Evolutionary conservation across 1,139 yeast species (phyloP).

Genomic region (Candida mesenterica): DNA sequence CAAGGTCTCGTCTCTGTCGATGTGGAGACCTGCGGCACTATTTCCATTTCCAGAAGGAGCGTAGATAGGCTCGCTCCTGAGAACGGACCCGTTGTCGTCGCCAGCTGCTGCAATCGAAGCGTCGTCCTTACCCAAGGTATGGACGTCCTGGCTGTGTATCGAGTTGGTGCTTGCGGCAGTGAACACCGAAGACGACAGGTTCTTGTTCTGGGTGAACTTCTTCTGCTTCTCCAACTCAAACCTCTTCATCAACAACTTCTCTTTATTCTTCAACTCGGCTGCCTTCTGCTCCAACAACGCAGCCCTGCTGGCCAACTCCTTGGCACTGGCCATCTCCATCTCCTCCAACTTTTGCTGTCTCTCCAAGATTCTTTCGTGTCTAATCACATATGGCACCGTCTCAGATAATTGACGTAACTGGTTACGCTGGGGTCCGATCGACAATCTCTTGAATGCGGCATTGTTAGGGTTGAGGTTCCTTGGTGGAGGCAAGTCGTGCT

Average conservation of each 20-base stretch:
- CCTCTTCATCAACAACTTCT: slow-evolving; percentile 47
- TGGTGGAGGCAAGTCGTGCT: slow-evolving; percentile 29
- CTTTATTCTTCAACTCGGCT: slow-evolving; percentile 67
- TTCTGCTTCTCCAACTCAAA: slow-evolving; percentile 27
- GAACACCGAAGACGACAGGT: neutral
- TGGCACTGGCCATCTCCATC: slow-evolving; percentile 73
- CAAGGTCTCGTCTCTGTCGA: slow-evolving; percentile 52
- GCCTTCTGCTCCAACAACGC: slow-evolving; percentile 77
- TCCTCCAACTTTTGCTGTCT: slow-evolving; percentile 78
- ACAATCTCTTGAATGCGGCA: slow-evolving; percentile 54
- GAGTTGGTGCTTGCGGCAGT: neutral
- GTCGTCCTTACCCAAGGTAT: neutral
- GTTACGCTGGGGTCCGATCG: slow-evolving; percentile 60
- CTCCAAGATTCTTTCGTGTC: slow-evolving; percentile 71
- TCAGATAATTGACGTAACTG: slow-evolving; percentile 76
- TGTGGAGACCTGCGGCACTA: slow-evolving; percentile 1
- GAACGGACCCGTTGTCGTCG: slow-evolving; percentile 4
- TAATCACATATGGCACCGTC: slow-evolving; percentile 75
- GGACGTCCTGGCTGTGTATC: neutral
- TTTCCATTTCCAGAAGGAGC: neutral
- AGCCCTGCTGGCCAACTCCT: slow-evolving; percentile 68
- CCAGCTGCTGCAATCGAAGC: neutral
- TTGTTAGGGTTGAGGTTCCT: slow-evolving; percentile 40
- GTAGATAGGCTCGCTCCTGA: neutral
- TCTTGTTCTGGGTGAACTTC: slow-evolving; percentile 7